Percentiles rank a stretch among this genome's conserved stretches.
phyloP scores from a whole-genome alignment of 2,329 filamentous ascomycete genomes.

The Phialophora verrucosa region DNA sequence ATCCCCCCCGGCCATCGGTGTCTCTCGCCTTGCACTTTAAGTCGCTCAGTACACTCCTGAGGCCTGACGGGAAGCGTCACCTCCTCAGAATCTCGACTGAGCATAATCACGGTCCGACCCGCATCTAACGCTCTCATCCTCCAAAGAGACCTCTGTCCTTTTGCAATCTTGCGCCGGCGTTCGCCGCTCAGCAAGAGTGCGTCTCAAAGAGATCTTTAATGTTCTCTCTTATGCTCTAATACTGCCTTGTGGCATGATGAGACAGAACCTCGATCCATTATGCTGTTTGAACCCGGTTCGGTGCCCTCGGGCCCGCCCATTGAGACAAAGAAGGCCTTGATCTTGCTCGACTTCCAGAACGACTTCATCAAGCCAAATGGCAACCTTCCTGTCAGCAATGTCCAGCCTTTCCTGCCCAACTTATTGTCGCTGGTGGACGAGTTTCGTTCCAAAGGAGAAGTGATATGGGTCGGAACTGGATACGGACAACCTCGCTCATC shows the following conservation, averaged over 20 bases:
- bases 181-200: not conserved
- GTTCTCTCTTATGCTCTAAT: not conserved
- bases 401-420: conserved; percentile 69
- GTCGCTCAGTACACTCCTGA: not conserved
- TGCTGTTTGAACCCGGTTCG: conserved; percentile 37
- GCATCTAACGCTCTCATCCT: conserved; percentile 3
- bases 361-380: conserved; percentile 78
- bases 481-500: conserved; percentile 68
- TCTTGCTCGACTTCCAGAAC: conserved; percentile 87
- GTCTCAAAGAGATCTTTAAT: not conserved
- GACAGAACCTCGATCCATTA: conserved; percentile 17
- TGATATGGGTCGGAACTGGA: conserved; percentile 84
- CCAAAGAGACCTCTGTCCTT: conserved; percentile 2
- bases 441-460: conserved; percentile 73
- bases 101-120: conserved; percentile 19
- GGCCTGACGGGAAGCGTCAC: not conserved
- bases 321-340: conserved; percentile 70
- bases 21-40: not conserved
- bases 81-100: not conserved
- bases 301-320: conserved; percentile 52
- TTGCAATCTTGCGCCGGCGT: conserved; percentile 3
- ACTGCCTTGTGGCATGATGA: conserved; percentile 22
- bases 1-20: not conserved
- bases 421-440: conserved; percentile 69
- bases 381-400: conserved; percentile 68